Conservation (phyloP, 805 yeast species). For the Tetrapisispora pingtungensis region DNA sequence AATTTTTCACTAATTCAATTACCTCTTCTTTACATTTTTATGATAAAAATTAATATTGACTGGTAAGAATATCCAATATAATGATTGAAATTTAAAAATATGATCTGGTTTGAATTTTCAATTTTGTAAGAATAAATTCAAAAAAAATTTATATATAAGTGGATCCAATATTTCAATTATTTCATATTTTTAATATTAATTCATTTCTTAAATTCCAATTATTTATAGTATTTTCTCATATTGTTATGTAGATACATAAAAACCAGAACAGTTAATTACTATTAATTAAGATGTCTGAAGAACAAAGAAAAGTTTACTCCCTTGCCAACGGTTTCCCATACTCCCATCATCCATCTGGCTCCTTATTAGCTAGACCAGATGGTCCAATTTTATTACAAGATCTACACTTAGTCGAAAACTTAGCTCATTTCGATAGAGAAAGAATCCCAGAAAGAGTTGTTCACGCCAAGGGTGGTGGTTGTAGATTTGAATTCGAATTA, state of each 20-base stretch:
- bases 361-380: slow-evolving; percentile 42
- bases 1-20: too few species aligned
- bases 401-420: slow-evolving; percentile 43
- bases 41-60: too few species aligned
- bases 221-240: too few species aligned
- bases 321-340: slow-evolving; percentile 48
- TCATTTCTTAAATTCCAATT: too few species aligned
- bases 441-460: slow-evolving; percentile 60
- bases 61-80: too few species aligned
- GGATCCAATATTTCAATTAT: neutral
- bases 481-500: slow-evolving; percentile 47
- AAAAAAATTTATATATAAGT: neutral
- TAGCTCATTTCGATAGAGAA: slow-evolving; percentile 55
- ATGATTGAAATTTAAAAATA: too few species aligned
- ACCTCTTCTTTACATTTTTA: too few species aligned
- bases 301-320: slow-evolving; percentile 23
- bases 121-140: too few species aligned
- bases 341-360: slow-evolving; percentile 41
- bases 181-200: too few species aligned
- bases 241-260: too few species aligned
- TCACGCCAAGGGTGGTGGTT: slow-evolving; percentile 60
- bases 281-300: slow-evolving; percentile 3
- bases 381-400: slow-evolving; percentile 56
- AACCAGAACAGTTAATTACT: neutral
- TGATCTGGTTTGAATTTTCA: too few species aligned